These are phyloP conservation scores for Teunomyces lycoperdinae DNA, from an alignment of 805 yeast genomes.

Conservation along the genomic window DNA sequence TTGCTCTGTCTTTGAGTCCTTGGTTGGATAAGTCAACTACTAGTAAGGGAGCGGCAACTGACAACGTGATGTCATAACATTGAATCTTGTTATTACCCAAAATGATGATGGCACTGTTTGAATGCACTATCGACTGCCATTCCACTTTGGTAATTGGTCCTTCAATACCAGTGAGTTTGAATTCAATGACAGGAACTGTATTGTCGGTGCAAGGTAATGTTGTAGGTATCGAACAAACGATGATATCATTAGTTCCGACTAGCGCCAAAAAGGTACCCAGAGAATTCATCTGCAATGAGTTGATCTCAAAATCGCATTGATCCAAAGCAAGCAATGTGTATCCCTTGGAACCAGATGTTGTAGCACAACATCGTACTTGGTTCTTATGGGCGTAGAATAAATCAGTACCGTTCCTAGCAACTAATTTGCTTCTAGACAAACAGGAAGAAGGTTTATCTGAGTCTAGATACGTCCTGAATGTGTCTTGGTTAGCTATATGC, in stretches of 20 bases:
- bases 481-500: conserved; percentile 5
- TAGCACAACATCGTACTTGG: conserved; percentile 27
- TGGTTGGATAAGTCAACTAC: conserved; percentile 13
- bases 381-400: conserved; percentile 32
- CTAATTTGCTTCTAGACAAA: conserved; percentile 3
- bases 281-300: conserved; percentile 34
- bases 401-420: conserved; percentile 14
- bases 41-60: conserved; percentile 17
- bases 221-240: conserved; percentile 31
- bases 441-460: background rate
- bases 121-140: conserved; percentile 24
- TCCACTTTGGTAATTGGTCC: conserved; percentile 19
- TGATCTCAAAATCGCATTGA: conserved; percentile 26
- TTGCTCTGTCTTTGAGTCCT: conserved; percentile 14
- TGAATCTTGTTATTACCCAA: conserved; percentile 19
- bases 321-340: conserved; percentile 19
- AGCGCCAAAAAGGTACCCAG: conserved; percentile 44
- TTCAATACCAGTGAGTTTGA: conserved; percentile 12
- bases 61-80: conserved; percentile 19
- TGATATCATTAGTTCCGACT: conserved; percentile 28
- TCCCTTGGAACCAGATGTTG: conserved; percentile 16
- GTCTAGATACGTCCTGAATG: conserved; percentile 5
- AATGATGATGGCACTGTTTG: conserved; percentile 22
- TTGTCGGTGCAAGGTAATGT: background rate
- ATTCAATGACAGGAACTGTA: conserved; percentile 6